phyloP scores from a whole-genome alignment of 2,329 filamentous ascomycete species.

The Fusarium tjaetaba region DNA sequence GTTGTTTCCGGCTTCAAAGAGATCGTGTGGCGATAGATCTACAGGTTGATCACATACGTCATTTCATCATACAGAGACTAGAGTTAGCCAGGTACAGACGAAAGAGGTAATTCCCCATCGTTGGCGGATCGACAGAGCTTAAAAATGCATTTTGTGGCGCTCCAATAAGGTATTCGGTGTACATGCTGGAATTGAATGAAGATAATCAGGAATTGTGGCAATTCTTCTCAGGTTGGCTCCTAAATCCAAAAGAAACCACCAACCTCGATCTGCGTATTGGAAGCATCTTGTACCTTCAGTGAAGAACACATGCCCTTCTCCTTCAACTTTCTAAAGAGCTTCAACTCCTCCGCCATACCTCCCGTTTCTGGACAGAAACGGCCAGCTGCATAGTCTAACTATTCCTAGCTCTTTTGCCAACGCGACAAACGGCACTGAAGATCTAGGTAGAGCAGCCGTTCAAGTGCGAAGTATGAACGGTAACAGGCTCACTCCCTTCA shows the following conservation, averaged over 20 bases:
- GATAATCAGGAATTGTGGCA: neutral
- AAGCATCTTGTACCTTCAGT: neutral
- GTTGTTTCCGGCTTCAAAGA: too few relatives aligned
- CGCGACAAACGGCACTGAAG: neutral
- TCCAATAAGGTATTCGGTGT: rapidly evolving
- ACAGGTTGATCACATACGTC: neutral
- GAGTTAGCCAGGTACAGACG: neutral
- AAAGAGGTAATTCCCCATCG: neutral
- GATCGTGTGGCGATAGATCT: neutral
- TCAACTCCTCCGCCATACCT: neutral
- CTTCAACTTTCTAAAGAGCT: neutral
- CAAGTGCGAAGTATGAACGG: neutral
- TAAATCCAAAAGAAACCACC: too few relatives aligned
- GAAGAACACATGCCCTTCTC: neutral
- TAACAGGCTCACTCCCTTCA: conserved; percentile 5
- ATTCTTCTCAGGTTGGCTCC: too few relatives aligned
- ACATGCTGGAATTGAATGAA: neutral
- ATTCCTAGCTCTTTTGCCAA: neutral
- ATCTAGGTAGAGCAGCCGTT: neutral
- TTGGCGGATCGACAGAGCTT: neutral
- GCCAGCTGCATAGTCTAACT: rapidly evolving
- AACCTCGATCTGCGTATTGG: too few relatives aligned
- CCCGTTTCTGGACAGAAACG: too few relatives aligned
- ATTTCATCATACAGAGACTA: neutral
- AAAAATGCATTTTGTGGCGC: neutral